Percentiles rank a stretch among this genome's conserved stretches.
phyloP scores from a whole-genome alignment of 169 alveolate genomes.

The Cryptosporidium ubiquitum region DNA sequence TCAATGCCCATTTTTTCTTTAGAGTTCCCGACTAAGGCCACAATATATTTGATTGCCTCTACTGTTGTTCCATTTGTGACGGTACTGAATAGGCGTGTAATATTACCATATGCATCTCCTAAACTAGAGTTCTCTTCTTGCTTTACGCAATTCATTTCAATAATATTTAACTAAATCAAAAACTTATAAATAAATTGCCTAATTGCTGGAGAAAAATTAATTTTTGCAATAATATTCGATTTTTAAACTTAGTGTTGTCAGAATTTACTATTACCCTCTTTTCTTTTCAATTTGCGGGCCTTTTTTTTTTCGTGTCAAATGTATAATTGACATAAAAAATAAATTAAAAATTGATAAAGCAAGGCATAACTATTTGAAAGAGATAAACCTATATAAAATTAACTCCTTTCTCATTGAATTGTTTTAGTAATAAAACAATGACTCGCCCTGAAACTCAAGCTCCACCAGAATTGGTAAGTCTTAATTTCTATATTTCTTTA shows the following conservation, averaged over 20 bases:
- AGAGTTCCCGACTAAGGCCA: neutral
- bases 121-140: conserved; percentile 10
- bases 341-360: neutral
- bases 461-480: conserved; percentile 74
- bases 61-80: conserved; percentile 47
- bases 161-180: neutral
- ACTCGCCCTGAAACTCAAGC: conserved; percentile 67
- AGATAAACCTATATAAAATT: neutral
- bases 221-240: neutral
- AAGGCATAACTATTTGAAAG: neutral
- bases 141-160: conserved; percentile 1
- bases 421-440: neutral
- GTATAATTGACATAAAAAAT: neutral
- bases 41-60: conserved; percentile 44
- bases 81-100: conserved; percentile 43
- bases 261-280: neutral
- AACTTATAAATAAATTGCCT: neutral
- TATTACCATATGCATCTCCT: conserved; percentile 59
- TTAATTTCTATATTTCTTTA: neutral
- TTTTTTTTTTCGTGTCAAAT: neutral
- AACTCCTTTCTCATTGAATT: neutral
- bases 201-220: neutral
- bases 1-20: conserved; percentile 42
- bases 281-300: neutral
- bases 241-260: neutral